Base-by-base conservation (phyloP, 495 filamentous ascomycete genomes). In the Pseudotulostoma volvatum region DNA sequence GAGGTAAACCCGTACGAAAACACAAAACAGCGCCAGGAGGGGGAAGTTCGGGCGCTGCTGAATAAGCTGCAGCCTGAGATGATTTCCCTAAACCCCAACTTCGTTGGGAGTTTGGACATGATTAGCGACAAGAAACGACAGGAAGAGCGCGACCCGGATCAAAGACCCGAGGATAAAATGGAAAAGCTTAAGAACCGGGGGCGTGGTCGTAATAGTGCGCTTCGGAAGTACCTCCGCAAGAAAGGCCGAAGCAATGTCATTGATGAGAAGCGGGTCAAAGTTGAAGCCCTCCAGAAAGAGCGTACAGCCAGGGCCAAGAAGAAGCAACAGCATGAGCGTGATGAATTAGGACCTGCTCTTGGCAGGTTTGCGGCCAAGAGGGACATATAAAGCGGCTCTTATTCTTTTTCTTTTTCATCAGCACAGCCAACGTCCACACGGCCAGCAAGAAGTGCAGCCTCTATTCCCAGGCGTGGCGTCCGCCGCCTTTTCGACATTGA, bases 1-100 rank as follows among this genome's bases (percentile, higher is more conserved):
- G 92, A 96, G 55, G 64, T 76, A 39, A 97, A 97, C 61, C 90
- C 92, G n/a, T 95, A 90, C 69, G 92, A 96, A 59, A 93, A 79
- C 42, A 73, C 70, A 40, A 88, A 92, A 55, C 84, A 95, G 62
- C 72, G 88, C 49, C 86, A 88, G 56, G 90, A 97, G 55, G 71
- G 67, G n/a, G 90, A 97, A 53, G 85, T 97, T 44, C 79, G 77
- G 55, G 66, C 70, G 4, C 67, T 97, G 46, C 72, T 97, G 42
- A 84, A 86, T 65, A 97, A 97, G 65, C 64, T 97, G 30, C 77
- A 87, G 49, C 88, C 90, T 9, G 90, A 93, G 50, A 97, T 95
- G 88, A 97, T 97, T 36, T 82, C 84, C 7, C 63, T 96, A 2
- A 77, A 96, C 44, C 92, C 90, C 31, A 79, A 84, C 56, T 85